phyloP scores from a whole-genome alignment of 768 basidiomycete genomes.

The Hebeloma cylindrosporum region DNA sequence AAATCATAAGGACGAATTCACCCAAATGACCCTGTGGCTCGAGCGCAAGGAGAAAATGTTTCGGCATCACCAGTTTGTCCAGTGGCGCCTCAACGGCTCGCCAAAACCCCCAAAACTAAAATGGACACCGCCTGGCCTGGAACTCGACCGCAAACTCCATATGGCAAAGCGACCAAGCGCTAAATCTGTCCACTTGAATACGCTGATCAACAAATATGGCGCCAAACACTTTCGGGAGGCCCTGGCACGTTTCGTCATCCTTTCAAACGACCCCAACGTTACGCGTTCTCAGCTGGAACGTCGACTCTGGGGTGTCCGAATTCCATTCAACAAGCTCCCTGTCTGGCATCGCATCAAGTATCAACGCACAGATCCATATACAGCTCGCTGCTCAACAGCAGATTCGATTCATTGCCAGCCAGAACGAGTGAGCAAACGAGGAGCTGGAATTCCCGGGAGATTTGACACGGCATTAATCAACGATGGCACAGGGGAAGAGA shows the following conservation, averaged over 20 bases:
- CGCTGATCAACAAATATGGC: slow-evolving; percentile 24
- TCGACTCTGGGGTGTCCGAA: slow-evolving; percentile 6
- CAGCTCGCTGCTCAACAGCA: too few relatives aligned
- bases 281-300: slow-evolving; percentile 17
- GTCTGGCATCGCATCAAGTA: slow-evolving; percentile 40
- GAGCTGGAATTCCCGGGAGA: slow-evolving; percentile 16
- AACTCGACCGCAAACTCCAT: neutral
- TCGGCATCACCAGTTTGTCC: slow-evolving; percentile 28
- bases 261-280: slow-evolving; percentile 17
- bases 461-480: slow-evolving; percentile 14
- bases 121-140: slow-evolving; percentile 2
- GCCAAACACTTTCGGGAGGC: slow-evolving; percentile 26
- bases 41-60: slow-evolving; percentile 34
- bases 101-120: neutral
- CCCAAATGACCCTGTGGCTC: slow-evolving; percentile 43
- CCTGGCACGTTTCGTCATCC: slow-evolving; percentile 28
- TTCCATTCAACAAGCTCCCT: slow-evolving; percentile 27
- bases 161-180: slow-evolving; percentile 24
- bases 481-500: too few relatives aligned
- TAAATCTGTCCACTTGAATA: slow-evolving; percentile 23
- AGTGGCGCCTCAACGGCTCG: slow-evolving; percentile 1
- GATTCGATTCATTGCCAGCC: slow-evolving; percentile 31
- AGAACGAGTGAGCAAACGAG: slow-evolving; percentile 5
- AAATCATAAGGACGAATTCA: slow-evolving; percentile 25
- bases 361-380: too few relatives aligned